Percentiles rank a stretch among this genome's conserved stretches.
Evolutionary conservation across 768 basidiomycete species (phyloP).

Genomic region (Suillus subaureus): DNA sequence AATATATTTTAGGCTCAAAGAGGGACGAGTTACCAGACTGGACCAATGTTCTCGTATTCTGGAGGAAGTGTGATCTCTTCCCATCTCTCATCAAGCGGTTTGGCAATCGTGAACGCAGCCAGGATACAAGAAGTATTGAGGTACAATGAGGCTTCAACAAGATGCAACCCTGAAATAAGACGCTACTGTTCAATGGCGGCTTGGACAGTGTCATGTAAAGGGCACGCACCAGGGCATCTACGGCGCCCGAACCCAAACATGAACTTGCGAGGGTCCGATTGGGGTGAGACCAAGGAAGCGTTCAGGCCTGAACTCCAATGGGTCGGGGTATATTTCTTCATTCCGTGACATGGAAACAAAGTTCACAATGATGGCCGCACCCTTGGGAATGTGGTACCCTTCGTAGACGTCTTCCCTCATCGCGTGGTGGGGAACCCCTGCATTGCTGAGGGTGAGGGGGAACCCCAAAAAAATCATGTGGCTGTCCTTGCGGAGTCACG

Average conservation of each 20-base stretch:
- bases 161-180: slow-evolving; percentile 14
- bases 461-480: too few relatives aligned
- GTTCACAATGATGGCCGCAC: neutral
- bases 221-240: slow-evolving; percentile 16
- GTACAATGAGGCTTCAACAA: slow-evolving; percentile 38
- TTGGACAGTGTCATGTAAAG: neutral
- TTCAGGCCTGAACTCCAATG: slow-evolving; percentile 51
- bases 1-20: neutral
- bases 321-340: slow-evolving; percentile 43
- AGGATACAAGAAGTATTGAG: slow-evolving; percentile 39
- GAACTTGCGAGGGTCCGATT: slow-evolving; percentile 16
- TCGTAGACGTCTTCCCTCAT: slow-evolving; percentile 20
- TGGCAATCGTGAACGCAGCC: slow-evolving; percentile 41
- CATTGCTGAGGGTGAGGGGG: neutral
- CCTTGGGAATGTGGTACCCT: slow-evolving; percentile 12
- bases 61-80: neutral
- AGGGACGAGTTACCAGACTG: neutral
- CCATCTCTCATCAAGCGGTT: slow-evolving; percentile 28
- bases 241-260: slow-evolving; percentile 24
- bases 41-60: neutral
- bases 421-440: neutral
- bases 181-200: too few relatives aligned
- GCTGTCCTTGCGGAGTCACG: slow-evolving; percentile 9
- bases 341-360: slow-evolving; percentile 11
- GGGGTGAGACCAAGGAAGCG: slow-evolving; percentile 36